Percentiles rank a stretch among this genome's conserved stretches.
Conservation (phyloP, 2,329 filamentous ascomycete genomes). For the Penicillium palitans region DNA sequence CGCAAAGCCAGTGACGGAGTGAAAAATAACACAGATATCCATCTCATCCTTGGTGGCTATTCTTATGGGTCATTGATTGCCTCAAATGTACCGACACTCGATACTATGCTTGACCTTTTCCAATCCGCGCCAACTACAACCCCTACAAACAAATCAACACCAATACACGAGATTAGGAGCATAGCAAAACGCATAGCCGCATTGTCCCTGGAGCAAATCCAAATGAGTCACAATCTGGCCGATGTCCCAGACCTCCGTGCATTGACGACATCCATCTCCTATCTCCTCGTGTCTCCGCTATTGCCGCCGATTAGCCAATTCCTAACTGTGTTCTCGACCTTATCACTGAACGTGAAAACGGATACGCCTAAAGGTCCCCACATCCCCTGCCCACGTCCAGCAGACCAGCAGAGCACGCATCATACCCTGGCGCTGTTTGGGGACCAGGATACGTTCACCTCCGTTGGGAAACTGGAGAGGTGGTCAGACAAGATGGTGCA, state of each 20-base stretch:
- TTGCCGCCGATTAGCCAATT: constrained; percentile 57
- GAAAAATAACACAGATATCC: constrained; percentile 17
- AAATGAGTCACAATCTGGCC: background rate
- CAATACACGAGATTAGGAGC: constrained; percentile 67
- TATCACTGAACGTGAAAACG: constrained; percentile 36
- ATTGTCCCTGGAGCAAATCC: constrained; percentile 56
- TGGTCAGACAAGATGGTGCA: constrained; percentile 63
- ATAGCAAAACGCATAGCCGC: constrained; percentile 68
- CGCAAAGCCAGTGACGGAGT: background rate
- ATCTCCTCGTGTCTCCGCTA: constrained; percentile 67
- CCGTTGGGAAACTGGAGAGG: constrained; percentile 60
- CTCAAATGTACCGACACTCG: constrained; percentile 63
- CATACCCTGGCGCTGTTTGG: constrained; percentile 73
- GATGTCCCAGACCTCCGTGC: constrained; percentile 7
- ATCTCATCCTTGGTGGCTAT: constrained; percentile 72
- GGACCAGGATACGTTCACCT: constrained; percentile 71
- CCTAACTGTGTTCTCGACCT: constrained; percentile 60
- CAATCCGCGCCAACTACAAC: constrained; percentile 42
- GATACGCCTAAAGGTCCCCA: constrained; percentile 30
- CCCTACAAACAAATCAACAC: constrained; percentile 54
- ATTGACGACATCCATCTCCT: constrained; percentile 36
- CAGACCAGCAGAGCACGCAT: constrained; percentile 56
- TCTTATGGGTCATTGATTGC: constrained; percentile 88
- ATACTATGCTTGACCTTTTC: constrained; percentile 63
- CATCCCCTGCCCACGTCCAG: constrained; percentile 45